Evolutionary conservation across 371 early-diverging fungal genomes (phyloP).

Genomic region (Mortierella sp.): DNA sequence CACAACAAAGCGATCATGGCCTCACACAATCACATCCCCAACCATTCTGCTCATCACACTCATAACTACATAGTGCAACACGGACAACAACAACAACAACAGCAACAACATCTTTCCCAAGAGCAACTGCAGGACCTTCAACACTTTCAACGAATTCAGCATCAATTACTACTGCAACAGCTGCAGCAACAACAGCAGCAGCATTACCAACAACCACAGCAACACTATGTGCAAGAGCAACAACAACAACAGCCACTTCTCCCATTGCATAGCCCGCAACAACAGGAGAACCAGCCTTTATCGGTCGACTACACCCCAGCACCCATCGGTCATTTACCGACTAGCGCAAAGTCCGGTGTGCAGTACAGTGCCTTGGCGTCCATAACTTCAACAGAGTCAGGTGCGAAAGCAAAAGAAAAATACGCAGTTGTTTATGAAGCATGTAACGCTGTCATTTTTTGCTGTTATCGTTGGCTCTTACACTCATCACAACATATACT

Average conservation of each 20-base stretch:
- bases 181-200: not conserved
- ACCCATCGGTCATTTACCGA: conserved; percentile 14
- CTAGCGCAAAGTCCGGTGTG: conserved; percentile 33
- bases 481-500: not conserved
- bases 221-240: not conserved
- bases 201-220: not conserved
- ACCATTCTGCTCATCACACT: not conserved
- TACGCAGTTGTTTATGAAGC: not conserved
- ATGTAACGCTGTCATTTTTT: not conserved
- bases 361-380: conserved; percentile 50
- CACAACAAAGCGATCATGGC: not conserved
- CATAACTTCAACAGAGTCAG: conserved; percentile 34
- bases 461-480: too few species aligned
- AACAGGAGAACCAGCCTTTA: not conserved
- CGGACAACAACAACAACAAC: not conserved
- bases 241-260: not conserved
- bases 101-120: not conserved
- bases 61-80: not conserved
- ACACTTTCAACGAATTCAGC: too few species aligned
- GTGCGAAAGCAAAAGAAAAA: conserved; percentile 7
- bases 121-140: too few species aligned
- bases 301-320: not conserved
- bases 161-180: not conserved
- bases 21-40: not conserved
- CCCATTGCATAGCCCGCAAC: not conserved